Conservation (phyloP, 106 monocot genomes). For the Narthecium ossifragum region DNA sequence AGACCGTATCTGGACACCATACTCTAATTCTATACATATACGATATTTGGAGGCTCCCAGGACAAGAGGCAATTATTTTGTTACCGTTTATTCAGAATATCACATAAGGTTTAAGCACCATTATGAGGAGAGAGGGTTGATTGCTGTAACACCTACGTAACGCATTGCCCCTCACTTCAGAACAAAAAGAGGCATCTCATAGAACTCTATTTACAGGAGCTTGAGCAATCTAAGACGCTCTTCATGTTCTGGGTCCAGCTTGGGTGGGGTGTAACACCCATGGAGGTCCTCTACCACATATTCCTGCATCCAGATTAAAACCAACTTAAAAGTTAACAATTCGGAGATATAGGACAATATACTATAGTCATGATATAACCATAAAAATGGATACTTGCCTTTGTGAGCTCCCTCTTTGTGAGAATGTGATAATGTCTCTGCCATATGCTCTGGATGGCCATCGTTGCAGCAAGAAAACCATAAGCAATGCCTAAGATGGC, state of each 20-base stretch:
- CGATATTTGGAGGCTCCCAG: too few relatives aligned
- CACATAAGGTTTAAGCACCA: too few relatives aligned
- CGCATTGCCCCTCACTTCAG: too few relatives aligned
- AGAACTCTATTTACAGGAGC: conserved; percentile 37
- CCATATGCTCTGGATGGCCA: conserved; percentile 96
- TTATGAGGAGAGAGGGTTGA: too few relatives aligned
- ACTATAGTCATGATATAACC: not conserved
- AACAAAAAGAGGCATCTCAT: too few relatives aligned
- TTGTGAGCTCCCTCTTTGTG: conserved; percentile 92
- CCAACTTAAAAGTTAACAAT: not conserved
- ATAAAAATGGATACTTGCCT: conserved; percentile 29
- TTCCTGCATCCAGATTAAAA: conserved; percentile 38
- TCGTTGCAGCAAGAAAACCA: conserved; percentile 83
- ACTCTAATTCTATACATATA: too few relatives aligned
- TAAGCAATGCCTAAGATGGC: conserved; percentile 90
- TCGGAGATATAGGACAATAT: not conserved
- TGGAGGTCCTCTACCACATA: conserved; percentile 88
- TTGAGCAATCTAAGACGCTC: conserved; percentile 65
- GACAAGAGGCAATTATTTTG: too few relatives aligned
- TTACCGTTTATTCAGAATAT: too few relatives aligned
- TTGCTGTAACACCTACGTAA: too few relatives aligned
- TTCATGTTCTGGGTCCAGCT: conserved; percentile 77
- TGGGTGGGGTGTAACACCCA: conserved; percentile 81
- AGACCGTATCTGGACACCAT: too few relatives aligned
- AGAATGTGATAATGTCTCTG: conserved; percentile 98